These are phyloP conservation scores for Annulohypoxylon maeteangense DNA, from an alignment of 495 filamentous ascomycete genomes.

Conservation along the genomic window DNA sequence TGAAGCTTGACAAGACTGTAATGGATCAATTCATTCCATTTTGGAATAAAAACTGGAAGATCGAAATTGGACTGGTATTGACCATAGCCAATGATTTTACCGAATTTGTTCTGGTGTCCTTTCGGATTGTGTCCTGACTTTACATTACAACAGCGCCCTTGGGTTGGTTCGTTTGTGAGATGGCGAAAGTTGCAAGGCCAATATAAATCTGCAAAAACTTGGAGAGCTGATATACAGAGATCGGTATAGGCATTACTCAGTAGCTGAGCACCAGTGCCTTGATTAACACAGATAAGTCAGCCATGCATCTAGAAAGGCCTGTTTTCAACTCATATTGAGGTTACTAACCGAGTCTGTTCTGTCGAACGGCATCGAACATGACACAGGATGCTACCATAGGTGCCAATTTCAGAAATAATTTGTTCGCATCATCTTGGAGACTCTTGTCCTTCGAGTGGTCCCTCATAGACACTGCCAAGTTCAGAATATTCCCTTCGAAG, in stretches of 20 bases:
- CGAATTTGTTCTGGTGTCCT: background rate
- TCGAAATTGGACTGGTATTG: background rate
- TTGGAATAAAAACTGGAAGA: background rate
- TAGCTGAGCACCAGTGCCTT: background rate
- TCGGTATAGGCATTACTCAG: background rate
- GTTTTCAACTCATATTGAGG: background rate
- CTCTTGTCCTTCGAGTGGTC: background rate
- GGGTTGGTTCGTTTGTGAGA: background rate
- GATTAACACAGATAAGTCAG: background rate
- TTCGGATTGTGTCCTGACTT: conserved; percentile 3
- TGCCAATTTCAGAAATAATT: background rate
- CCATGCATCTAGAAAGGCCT: background rate
- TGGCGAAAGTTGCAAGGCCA: background rate
- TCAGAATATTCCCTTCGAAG: conserved; percentile 3
- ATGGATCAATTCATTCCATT: background rate
- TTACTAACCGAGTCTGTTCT: conserved; percentile 3
- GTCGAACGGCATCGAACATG: conserved; percentile 2
- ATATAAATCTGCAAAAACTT: background rate
- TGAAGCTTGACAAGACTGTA: background rate
- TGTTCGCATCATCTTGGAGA: background rate
- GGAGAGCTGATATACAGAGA: background rate
- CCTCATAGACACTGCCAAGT: conserved; percentile 1
- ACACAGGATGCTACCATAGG: conserved; percentile 3
- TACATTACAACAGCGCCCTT: conserved; percentile 5
- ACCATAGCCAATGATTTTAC: background rate